Base-by-base conservation (phyloP, 805 yeast genomes). In the Barnettozyma pratensis region DNA sequence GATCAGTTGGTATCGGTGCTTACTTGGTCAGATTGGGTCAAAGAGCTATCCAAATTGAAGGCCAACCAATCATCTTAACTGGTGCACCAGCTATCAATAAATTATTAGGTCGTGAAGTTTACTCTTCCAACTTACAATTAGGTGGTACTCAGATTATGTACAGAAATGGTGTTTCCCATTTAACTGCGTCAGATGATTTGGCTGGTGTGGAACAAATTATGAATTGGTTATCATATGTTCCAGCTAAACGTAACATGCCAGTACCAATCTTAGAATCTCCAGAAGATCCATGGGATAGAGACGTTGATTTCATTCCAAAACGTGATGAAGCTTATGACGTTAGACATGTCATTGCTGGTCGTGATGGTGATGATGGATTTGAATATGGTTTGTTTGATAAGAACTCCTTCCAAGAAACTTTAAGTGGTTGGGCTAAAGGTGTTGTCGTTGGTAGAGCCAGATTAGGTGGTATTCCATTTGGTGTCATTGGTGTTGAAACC, bases 1-100 rank as follows among this genome's bases (percentile, higher is more conserved):
- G 99, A 78, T 91, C 98, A 45, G 99, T 94, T 62, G 99, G 99
- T 84, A 94, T 94, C 68, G 99, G 99, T 76, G 99, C 99, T 41
- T 94, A 94, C 67, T 77, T 94, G 66, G 99, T 94, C 39, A 86
- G 99, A 72, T 79, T 94, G 58, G 99, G 99, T 63, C 98, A 94
- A 77, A 86, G 99, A 77, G 96, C 98, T 39, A 91, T 94, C 62
- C 99, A 94, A 74, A 87, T 94, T 61, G 97, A 94, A 69, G 99
- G 99, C 39, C 98, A 94, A 72, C 99, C 99, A 48, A 89, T 94
- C 60, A 92, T 94, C 59, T 83, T 94, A 64, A 94, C 99, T 48
- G 99, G 99, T 79, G 99, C 99, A 49, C 97, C 97, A 45, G 97
- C 99, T 50, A 89, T 94, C 68, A 94, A 94, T 78, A 94, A 95